Conservation (phyloP, 495 filamentous ascomycete genomes). For the Penicillium simplicissimum region DNA sequence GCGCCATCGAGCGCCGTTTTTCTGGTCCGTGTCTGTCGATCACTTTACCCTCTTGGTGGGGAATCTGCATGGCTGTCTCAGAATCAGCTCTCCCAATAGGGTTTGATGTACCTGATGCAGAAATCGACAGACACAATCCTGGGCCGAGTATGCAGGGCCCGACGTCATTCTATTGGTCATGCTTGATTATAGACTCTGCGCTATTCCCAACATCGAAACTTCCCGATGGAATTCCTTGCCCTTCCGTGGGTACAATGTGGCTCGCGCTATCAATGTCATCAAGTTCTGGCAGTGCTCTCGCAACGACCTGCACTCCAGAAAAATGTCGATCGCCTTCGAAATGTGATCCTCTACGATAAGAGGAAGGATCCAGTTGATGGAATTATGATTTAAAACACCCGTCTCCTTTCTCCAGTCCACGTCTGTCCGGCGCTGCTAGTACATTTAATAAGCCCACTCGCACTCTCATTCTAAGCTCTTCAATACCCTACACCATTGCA, state of each 20-base stretch:
- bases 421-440: neutral
- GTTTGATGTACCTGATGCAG: constrained; percentile 8
- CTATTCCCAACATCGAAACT: constrained; percentile 14
- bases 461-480: neutral
- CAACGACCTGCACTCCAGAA: neutral
- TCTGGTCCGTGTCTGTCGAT: constrained; percentile 21
- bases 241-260: neutral
- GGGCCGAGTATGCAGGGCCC: neutral
- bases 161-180: neutral
- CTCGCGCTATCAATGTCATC: constrained; percentile 12
- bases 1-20: neutral
- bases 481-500: neutral
- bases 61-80: constrained; percentile 19
- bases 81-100: constrained; percentile 9
- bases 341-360: no score
- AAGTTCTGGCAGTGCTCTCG: constrained; percentile 9
- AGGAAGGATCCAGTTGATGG: constrained; percentile 7
- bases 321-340: constrained; percentile 15
- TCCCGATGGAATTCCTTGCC: constrained; percentile 1
- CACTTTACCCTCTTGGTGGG: constrained; percentile 11
- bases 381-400: constrained; percentile 4
- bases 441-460: constrained; percentile 1
- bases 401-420: neutral
- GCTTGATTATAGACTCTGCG: neutral
- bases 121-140: neutral